Conservation (phyloP, 305 asterid genomes). For the Fraxinus platypoda region DNA sequence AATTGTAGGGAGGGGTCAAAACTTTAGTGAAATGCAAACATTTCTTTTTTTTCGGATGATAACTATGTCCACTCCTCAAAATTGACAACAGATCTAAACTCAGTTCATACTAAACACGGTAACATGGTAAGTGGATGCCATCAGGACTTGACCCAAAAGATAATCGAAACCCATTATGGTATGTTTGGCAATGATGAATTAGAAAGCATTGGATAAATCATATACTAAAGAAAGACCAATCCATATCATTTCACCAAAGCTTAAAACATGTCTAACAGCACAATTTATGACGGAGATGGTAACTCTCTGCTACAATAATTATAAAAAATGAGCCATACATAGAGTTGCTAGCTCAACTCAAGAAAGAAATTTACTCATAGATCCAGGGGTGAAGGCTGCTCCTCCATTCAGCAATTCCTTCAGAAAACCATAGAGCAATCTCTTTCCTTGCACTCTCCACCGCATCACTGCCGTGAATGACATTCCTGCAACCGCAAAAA, state of each 20-base stretch:
- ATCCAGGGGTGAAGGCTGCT: conserved; percentile 85
- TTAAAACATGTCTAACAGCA: neutral
- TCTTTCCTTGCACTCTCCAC: conserved; percentile 94
- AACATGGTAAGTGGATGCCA: neutral
- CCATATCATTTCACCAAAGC: neutral
- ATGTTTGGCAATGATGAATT: neutral
- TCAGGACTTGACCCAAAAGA: neutral
- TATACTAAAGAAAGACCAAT: neutral
- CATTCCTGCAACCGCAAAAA: conserved; percentile 51
- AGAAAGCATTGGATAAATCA: neutral
- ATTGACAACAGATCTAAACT: neutral
- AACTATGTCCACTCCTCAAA: neutral
- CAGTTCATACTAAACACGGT: neutral
- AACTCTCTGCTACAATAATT: neutral
- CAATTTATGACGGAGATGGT: neutral
- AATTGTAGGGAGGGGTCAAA: too few relatives aligned
- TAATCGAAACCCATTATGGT: neutral
- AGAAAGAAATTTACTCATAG: conserved; percentile 42
- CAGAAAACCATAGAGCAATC: conserved; percentile 95
- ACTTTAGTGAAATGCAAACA: too few relatives aligned
- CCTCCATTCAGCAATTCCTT: conserved; percentile 80
- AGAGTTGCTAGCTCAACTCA: neutral
- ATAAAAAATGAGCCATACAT: neutral
- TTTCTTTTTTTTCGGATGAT: too few relatives aligned
- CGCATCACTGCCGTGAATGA: conserved; percentile 88